Evolutionary conservation across 306 rosid species (phyloP).

Genomic region (Pachyrhizus erosus): DNA sequence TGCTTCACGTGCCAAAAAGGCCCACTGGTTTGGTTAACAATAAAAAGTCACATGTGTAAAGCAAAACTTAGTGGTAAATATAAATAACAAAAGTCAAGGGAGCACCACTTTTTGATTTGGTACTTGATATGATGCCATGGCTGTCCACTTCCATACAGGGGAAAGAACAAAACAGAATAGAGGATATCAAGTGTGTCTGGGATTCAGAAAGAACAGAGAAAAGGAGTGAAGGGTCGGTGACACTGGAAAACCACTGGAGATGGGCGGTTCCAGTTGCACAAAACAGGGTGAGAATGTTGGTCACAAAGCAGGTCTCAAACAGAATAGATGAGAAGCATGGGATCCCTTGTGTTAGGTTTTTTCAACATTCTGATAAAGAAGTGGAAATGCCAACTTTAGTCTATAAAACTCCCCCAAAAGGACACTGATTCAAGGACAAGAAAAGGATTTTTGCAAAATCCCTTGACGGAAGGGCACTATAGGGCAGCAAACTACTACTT

Average conservation of each 20-base stretch:
- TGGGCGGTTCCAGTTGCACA: not conserved
- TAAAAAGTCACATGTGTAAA: too few species aligned
- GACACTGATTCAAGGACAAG: not conserved
- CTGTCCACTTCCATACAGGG: not conserved
- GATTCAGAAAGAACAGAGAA: too few species aligned
- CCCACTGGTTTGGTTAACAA: too few species aligned
- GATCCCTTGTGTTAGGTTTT: not conserved
- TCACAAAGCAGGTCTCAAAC: not conserved
- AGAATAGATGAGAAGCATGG: not conserved
- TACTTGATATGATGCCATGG: not conserved
- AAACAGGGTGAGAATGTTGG: not conserved
- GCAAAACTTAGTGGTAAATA: too few species aligned
- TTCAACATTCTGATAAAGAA: not conserved
- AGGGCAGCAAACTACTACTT: not conserved
- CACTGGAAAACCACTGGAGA: not conserved
- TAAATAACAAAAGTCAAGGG: not conserved
- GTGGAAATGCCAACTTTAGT: not conserved
- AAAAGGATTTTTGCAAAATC: too few species aligned
- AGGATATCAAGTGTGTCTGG: not conserved
- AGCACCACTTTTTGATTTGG: not conserved
- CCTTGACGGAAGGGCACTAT: not conserved
- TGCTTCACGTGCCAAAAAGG: too few species aligned
- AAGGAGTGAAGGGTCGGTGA: not conserved
- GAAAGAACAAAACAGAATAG: not conserved
- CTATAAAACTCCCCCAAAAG: not conserved